Evolutionary conservation across 139 green algal genomes (phyloP).

Genomic region (Coccomyxa sp.): DNA sequence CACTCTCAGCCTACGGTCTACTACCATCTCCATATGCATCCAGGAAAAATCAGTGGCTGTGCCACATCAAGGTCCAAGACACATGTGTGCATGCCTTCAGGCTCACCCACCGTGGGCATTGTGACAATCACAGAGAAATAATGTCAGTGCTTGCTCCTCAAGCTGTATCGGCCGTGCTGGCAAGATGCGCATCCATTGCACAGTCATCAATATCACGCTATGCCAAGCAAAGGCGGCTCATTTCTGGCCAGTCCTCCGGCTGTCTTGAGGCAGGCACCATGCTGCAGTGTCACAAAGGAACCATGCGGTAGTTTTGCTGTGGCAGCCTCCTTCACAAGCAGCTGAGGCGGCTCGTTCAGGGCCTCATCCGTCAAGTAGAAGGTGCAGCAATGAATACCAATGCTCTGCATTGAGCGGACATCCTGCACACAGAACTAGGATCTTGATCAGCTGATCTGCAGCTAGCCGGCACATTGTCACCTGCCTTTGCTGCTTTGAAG

Average conservation of each 20-base stretch:
- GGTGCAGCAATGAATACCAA: slow-evolving; percentile 70
- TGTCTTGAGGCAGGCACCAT: slow-evolving; percentile 40
- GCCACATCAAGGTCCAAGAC: too few species aligned
- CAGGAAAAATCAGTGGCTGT: too few species aligned
- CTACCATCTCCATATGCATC: too few species aligned
- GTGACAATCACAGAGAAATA: too few species aligned
- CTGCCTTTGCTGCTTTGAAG: background rate
- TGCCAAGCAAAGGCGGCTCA: slow-evolving; percentile 2
- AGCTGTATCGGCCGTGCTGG: too few species aligned
- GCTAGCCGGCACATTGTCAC: background rate
- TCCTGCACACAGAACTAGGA: slow-evolving; percentile 23
- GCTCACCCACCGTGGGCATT: too few species aligned
- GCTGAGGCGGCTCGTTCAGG: slow-evolving; percentile 58
- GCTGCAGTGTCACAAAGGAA: slow-evolving; percentile 51
- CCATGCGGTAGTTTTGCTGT: slow-evolving; percentile 19
- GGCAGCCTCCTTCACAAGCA: slow-evolving; percentile 21
- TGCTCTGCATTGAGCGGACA: slow-evolving; percentile 20
- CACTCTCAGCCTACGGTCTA: too few species aligned
- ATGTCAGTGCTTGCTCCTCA: too few species aligned
- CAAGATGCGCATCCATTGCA: too few species aligned
- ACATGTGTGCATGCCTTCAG: too few species aligned
- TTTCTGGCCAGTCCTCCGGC: slow-evolving; percentile 17
- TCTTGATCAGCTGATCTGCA: too few species aligned
- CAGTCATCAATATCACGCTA: too few species aligned
- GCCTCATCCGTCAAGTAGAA: slow-evolving; percentile 55